Percentiles rank a stretch among this genome's conserved stretches.
Conservation (phyloP, 345 rosid species). For the Eucalyptus tenuipes region DNA sequence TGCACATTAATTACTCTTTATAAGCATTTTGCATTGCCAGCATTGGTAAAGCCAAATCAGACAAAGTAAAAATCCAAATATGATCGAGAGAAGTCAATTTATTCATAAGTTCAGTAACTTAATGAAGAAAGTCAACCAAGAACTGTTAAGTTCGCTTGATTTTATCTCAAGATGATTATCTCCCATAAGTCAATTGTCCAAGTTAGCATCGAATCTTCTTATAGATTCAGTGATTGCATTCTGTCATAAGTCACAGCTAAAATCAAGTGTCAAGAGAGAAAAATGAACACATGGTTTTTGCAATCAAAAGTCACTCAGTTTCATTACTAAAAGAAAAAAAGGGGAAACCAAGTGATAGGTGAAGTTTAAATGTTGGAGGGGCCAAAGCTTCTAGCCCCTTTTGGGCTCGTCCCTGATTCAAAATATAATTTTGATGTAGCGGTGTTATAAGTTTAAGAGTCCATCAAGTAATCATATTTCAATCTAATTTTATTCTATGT, state of each 20-base stretch:
- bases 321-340: neutral
- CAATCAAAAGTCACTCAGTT: neutral
- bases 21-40: neutral
- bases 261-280: neutral
- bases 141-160: neutral
- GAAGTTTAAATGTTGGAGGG: neutral
- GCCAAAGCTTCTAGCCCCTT: neutral
- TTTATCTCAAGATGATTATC: neutral
- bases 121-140: neutral
- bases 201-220: neutral
- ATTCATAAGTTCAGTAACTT: neutral
- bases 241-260: neutral
- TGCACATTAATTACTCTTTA: neutral
- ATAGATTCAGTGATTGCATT: neutral
- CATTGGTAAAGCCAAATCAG: neutral
- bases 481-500: neutral
- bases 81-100: neutral
- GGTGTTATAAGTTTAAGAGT: neutral
- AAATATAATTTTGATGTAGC: neutral
- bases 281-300: neutral
- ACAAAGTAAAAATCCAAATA: neutral
- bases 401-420: neutral
- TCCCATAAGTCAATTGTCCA: neutral
- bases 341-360: neutral
- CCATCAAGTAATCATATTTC: neutral